Evolutionary conservation across 2,329 filamentous ascomycete genomes (phyloP), one percentile per base, ranked within the genome.

Genomic region (Colletotrichum acutatum): DNA sequence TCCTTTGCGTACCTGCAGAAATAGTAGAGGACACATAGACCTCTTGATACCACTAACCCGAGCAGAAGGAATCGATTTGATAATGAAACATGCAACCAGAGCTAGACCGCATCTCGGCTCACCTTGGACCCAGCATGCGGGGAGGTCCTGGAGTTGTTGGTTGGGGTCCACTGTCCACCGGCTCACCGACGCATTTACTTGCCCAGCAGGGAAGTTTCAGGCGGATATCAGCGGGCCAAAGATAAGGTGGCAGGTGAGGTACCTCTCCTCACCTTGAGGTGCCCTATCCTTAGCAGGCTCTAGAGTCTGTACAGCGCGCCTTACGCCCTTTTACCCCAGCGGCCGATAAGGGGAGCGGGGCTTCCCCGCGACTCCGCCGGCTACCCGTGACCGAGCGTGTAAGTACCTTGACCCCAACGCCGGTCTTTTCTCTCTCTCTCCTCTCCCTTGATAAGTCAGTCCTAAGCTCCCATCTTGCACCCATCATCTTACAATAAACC

Each of bases 221-320:
- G 57, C 74, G 74, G 74, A 65, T 75, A 74, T 69, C 72, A 68
- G 71, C 68, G 74, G 72, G 66, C 62, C 71, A 74, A 65, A 63
- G 74, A 52, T 68, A 61, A 52, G 32, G 28, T 59, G 28, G 30
- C 52, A 54, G 19, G 42, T 49, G 54, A 54, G 22, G 57, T 49
- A 16, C 37, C 37, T 16, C 16, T 42, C 14, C 37, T 42, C 16
- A 42, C 37, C 37, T 42, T 16, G 16, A 34, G 32, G 32, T 12
- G 32, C 32, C 37, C 37, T 16, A 42, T 12, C 34, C 37, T 42
- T 42, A 42, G 37, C 16, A 49, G 19, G 42, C 42, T n/a, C 16
- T 3, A 19, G 16, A n/a, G 16, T 49, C 16, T 49, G 42, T 49
- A 49, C 19, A n/a, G 53, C 53, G 42, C 42, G 61, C 64, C 64